These are phyloP conservation scores for Amorphotheca resinae DNA, from an alignment of 495 filamentous ascomycete species.

Conservation along the genomic window DNA sequence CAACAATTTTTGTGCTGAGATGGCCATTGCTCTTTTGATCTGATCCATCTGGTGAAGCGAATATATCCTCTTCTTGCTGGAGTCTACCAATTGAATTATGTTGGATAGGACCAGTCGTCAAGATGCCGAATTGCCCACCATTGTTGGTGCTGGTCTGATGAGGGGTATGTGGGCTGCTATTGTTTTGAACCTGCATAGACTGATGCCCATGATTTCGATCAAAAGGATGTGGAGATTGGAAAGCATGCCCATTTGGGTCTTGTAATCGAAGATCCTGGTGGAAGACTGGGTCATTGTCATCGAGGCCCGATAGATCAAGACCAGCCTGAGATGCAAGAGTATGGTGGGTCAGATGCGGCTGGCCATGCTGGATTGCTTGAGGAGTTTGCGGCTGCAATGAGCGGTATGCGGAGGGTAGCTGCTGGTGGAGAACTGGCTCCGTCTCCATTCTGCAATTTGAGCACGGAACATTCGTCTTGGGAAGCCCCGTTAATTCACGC, in stretches of 20 bases:
- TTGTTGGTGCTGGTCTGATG: slow-evolving; percentile 22
- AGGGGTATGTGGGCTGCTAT: slow-evolving; percentile 23
- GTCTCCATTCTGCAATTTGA: slow-evolving; percentile 19
- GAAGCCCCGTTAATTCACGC: slow-evolving; percentile 3
- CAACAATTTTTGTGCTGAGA: slow-evolving; percentile 43
- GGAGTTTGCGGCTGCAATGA: slow-evolving; percentile 19
- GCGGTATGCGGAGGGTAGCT: slow-evolving; percentile 14
- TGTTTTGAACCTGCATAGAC: slow-evolving; percentile 19
- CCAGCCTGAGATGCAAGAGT: slow-evolving; percentile 27
- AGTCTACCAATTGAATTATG: slow-evolving; percentile 24
- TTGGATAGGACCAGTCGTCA: slow-evolving; percentile 27
- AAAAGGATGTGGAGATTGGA: slow-evolving; percentile 25
- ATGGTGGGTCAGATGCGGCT: slow-evolving; percentile 19
- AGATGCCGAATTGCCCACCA: slow-evolving; percentile 32
- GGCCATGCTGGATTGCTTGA: slow-evolving; percentile 20
- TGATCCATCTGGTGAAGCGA: slow-evolving; percentile 21
- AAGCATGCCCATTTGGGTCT: slow-evolving; percentile 25
- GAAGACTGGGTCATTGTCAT: slow-evolving; percentile 23
- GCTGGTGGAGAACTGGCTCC: slow-evolving; percentile 18
- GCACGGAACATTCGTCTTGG: slow-evolving; percentile 16
- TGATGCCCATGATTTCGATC: slow-evolving; percentile 23
- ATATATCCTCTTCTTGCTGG: slow-evolving; percentile 27
- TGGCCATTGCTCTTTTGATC: slow-evolving; percentile 39
- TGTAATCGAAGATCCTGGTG: slow-evolving; percentile 29
- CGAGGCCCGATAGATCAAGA: slow-evolving; percentile 27